Conservation (phyloP, 2,329 filamentous ascomycete species). For the Thermothelomyces thermophilus region DNA sequence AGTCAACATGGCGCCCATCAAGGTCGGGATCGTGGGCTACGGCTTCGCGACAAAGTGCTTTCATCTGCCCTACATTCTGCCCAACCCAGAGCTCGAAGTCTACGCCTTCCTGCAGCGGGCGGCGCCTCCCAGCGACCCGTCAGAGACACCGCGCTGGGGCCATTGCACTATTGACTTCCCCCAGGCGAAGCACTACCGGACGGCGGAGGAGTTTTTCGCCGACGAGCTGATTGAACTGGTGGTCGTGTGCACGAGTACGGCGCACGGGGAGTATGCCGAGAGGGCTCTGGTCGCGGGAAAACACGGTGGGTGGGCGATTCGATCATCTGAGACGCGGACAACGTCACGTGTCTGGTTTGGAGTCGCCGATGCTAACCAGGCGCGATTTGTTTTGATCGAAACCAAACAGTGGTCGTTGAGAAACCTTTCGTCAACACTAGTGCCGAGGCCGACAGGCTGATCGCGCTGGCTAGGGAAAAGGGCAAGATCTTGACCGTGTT, state of each 20-base stretch:
- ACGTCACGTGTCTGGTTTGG: neutral
- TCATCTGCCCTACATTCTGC: conserved; percentile 44
- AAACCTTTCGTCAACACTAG: conserved; percentile 59
- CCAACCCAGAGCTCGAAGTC: conserved; percentile 40
- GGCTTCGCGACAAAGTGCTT: conserved; percentile 43
- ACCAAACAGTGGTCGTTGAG: conserved; percentile 49
- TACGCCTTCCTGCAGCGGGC: conserved; percentile 44
- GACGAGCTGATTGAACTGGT: conserved; percentile 55
- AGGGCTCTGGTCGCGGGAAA: conserved; percentile 52
- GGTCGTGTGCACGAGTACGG: conserved; percentile 50
- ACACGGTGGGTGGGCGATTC: conserved; percentile 37
- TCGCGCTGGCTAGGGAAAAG: conserved; percentile 40
- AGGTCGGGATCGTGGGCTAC: conserved; percentile 45
- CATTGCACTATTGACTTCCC: conserved; percentile 46
- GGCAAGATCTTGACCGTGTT: conserved; percentile 45
- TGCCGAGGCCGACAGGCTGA: conserved; percentile 49
- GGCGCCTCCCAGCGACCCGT: conserved; percentile 24
- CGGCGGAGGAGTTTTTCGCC: conserved; percentile 51
- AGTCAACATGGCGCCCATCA: conserved; percentile 28
- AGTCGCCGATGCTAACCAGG: neutral
- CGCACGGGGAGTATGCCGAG: conserved; percentile 49
- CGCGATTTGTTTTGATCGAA: neutral
- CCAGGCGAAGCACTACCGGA: conserved; percentile 48
- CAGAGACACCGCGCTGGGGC: conserved; percentile 23
- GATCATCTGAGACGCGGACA: too few relatives aligned